Conservation (phyloP, 495 filamentous ascomycete species). For the Glonium stellatum region DNA sequence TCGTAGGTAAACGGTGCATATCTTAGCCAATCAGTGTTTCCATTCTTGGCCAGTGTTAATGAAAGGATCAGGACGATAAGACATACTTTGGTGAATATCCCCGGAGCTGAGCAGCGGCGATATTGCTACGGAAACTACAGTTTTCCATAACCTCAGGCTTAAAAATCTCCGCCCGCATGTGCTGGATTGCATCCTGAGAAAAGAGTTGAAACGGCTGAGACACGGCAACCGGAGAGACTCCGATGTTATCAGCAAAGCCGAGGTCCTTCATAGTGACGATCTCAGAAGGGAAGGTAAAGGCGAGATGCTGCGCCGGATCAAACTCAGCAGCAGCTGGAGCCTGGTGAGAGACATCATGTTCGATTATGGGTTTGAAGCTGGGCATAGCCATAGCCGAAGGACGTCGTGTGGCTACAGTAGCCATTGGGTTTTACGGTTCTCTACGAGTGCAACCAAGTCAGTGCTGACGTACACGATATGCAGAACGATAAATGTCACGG, state of each 20-base stretch:
- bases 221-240: slow-evolving; percentile 60
- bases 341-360: slow-evolving; percentile 15
- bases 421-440: slow-evolving; percentile 14
- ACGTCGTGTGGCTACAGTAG: slow-evolving; percentile 17
- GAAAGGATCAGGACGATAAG: neutral
- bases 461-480: neutral
- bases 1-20: slow-evolving; percentile 63
- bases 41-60: neutral
- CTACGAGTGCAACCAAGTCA: slow-evolving; percentile 1
- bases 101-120: slow-evolving; percentile 59
- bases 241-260: slow-evolving; percentile 46
- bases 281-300: slow-evolving; percentile 46
- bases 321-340: slow-evolving; percentile 30
- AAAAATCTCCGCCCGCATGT: slow-evolving; percentile 61
- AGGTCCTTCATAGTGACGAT: slow-evolving; percentile 56
- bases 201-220: slow-evolving; percentile 71
- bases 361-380: slow-evolving; percentile 29
- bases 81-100: slow-evolving; percentile 63
- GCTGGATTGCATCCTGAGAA: slow-evolving; percentile 55
- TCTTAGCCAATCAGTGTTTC: slow-evolving; percentile 30
- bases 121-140: slow-evolving; percentile 55
- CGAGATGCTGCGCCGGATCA: slow-evolving; percentile 50
- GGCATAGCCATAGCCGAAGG: slow-evolving; percentile 15
- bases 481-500: neutral
- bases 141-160: slow-evolving; percentile 57